A percentile compares a stretch with the other conserved stretches of the same genome.
Evolutionary conservation across 805 yeast species (phyloP).

Genomic region (Myxozyma monticola): DNA sequence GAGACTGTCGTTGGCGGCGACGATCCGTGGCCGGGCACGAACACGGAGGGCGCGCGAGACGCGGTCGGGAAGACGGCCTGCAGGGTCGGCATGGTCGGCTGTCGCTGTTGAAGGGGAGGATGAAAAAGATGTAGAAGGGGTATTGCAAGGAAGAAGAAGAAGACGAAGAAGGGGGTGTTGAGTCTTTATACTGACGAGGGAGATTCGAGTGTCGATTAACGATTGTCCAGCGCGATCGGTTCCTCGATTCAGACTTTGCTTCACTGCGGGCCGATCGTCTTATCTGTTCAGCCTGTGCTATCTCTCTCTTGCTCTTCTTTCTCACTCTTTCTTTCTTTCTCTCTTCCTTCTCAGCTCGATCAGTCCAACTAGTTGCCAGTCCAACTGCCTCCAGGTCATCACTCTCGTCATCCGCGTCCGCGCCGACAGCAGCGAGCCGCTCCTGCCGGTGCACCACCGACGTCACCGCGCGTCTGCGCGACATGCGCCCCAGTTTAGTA

Average conservation of each 20-base stretch:
- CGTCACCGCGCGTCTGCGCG: too few relatives aligned
- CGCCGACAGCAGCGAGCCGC: too few relatives aligned
- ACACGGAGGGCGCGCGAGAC: slow-evolving; percentile 16
- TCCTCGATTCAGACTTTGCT: too few relatives aligned
- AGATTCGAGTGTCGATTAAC: too few relatives aligned
- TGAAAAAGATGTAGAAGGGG: not conserved
- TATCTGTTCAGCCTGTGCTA: too few relatives aligned
- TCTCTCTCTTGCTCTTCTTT: not conserved
- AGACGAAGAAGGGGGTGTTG: not conserved
- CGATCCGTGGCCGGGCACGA: slow-evolving; percentile 10
- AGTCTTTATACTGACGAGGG: too few relatives aligned
- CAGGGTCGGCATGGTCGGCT: slow-evolving; percentile 16
- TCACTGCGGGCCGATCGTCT: not conserved
- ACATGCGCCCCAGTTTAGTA: too few relatives aligned
- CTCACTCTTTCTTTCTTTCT: not conserved
- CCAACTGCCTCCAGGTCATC: too few relatives aligned
- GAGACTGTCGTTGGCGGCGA: slow-evolving; percentile 7
- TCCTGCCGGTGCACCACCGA: too few relatives aligned
- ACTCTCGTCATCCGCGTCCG: too few relatives aligned
- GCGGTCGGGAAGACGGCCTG: slow-evolving; percentile 7
- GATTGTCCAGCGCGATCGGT: too few relatives aligned
- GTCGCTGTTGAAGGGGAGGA: not conserved
- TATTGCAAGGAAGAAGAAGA: not conserved
- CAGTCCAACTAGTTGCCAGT: too few relatives aligned
- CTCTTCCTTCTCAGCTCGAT: not conserved